Evolutionary conservation across 768 basidiomycete species (phyloP), one percentile per base, ranked within the genome.

Genomic region (Boletus eberwhitei): DNA sequence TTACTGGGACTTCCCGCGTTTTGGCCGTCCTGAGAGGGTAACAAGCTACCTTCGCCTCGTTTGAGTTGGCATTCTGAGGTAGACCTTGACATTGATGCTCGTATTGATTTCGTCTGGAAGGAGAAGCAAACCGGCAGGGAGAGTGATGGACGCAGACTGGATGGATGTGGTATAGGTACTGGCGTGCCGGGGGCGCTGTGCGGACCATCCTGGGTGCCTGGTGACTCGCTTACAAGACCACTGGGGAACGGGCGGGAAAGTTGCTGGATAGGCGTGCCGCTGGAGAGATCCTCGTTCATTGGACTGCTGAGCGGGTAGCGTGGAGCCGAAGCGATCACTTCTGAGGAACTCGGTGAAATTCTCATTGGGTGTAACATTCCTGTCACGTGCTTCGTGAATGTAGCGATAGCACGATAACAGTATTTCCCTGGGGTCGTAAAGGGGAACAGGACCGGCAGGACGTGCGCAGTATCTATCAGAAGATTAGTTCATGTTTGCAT

Each of bases 371-470:
- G 31, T 21, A 45, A 37, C 66, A 78, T 77, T 19, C 80, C 82
- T 0, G 86, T 88, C 21, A 87, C 81, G 46, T 85, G 75, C 62
- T 83, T 87, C 58, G 74, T 77, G 67, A 92, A 92, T 8, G 74
- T 75, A 19, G 90, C 87, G 47, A 91, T 86, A 4, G 85, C 85
- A 34, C 90, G 82, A 70, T 85, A 89, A 64, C 88, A 90, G 61
- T 79, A 92, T 63, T 91, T 91, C 9, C 80, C 88, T 3, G 88
- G 87, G 1, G 84, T 88, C 5, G 86, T 85, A 67, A 90, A 88
- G 2, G 85, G 75, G 63, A 90, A 90, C 2, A 90, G 73, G 17
- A 90, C 77, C 1, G 89, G 89, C 19, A 90, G 70, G 42, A 87
- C 77, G 67, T 90, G 89, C 0, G 87, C 85, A 5, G 82, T 77